Evolutionary conservation across 2,329 filamentous ascomycete genomes (phyloP), one percentile per base, ranked within the genome.

Genomic region (Microascus cirrosus): DNA sequence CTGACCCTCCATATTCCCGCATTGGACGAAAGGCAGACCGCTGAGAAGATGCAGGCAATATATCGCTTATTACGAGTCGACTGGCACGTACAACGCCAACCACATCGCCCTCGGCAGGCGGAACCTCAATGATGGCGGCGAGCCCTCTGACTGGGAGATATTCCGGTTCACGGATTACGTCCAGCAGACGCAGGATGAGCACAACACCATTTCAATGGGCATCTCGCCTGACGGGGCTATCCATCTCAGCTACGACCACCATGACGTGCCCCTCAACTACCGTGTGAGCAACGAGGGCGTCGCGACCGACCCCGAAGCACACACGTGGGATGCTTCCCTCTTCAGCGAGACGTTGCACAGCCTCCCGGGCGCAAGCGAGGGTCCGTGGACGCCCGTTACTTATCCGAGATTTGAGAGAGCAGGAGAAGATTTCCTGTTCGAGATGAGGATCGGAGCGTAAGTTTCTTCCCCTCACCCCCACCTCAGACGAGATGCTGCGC

Each of bases 211-310:
- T 35, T 64, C 62, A 2, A 54, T 64, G 58, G 62, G 61, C 1
- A 61, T 64, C 42, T 64, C 62, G 0, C 56, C 59, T 18, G 61
- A 63, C 34, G 62, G 62, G 4, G 53, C 48, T 3, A 63, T 64
- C 48, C 62, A 64, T 42, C 59, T 64, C 15, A 61, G 61, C 34
- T 64, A 62, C 53, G 62, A 64, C 39, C 62, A 64, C 42, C 62
- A 64, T 35, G 61, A 64, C 39, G 62, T 64, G 10, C 62, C 62
- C 2, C 55, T 64, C 7, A 64, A 64, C 55, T 64, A 64, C 45
- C 57, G 62, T n/a, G 59, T 62, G 6, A 61, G 59, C 24, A 59
- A 56, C 11, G 50, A 55, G 15, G 55, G 51, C 10, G 55, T 63
- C n/a, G 62, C 61, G 3, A 18, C 32, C 5, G 53, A 60, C 7